Conservation (phyloP, 441 rosid genomes). For the Adansonia grandidieri region DNA sequence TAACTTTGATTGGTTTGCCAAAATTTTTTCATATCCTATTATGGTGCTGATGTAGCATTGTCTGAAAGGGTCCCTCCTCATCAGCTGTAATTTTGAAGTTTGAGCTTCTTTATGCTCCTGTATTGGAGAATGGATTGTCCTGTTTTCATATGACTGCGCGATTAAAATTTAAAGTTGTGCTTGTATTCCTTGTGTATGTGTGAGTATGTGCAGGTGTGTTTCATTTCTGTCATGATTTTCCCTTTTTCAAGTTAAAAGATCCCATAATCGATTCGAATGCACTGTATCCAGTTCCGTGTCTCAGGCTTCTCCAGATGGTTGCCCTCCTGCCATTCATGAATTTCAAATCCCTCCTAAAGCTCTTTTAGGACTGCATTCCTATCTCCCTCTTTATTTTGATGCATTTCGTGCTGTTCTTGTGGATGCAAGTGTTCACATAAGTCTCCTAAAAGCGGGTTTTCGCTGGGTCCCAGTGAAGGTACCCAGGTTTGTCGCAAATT, state of each 20-base stretch:
- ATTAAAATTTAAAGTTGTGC: not conserved
- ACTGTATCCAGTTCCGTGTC: conserved; percentile 50
- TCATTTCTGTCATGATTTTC: not conserved
- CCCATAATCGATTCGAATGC: conserved; percentile 20
- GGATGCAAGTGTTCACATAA: conserved; percentile 76
- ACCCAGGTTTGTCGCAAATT: conserved; percentile 60
- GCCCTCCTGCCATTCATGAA: conserved; percentile 74
- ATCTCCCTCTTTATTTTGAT: conserved; percentile 93
- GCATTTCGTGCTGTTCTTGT: conserved; percentile 77
- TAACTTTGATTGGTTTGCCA: not conserved
- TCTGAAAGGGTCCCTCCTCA: conserved; percentile 66
- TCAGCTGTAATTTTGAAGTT: conserved; percentile 82
- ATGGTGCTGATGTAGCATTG: conserved; percentile 9
- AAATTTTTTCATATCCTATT: not conserved
- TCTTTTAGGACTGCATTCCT: conserved; percentile 89
- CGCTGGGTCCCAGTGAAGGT: conserved; percentile 41
- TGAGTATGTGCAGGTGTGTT: conserved; percentile 1
- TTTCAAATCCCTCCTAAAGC: conserved; percentile 91
- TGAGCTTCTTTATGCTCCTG: conserved; percentile 84
- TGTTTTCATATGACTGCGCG: not conserved
- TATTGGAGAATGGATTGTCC: conserved; percentile 48
- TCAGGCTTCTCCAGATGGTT: conserved; percentile 55
- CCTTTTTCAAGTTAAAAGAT: not conserved
- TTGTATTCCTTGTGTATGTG: not conserved
- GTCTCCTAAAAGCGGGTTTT: conserved; percentile 66